Conservation (phyloP, 495 filamentous ascomycete genomes). For the Cercophora scortea region DNA sequence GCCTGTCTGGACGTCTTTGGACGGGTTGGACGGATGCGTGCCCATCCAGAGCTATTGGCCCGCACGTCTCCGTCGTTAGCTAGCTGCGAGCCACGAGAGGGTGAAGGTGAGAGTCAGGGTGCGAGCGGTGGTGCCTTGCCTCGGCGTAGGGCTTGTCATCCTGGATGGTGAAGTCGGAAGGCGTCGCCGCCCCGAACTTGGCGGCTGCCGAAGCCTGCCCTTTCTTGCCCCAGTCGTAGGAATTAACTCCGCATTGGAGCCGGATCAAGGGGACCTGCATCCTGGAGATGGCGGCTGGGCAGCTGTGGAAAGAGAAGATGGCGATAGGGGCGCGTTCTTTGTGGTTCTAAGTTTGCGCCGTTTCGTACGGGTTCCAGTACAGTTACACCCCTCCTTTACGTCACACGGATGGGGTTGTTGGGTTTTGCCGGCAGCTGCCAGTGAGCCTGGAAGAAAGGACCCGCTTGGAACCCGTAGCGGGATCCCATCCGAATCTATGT, state of each 20-base stretch:
- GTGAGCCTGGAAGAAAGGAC: no score
- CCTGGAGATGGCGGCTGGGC: not conserved
- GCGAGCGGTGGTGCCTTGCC: constrained; percentile 39
- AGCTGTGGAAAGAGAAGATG: not conserved
- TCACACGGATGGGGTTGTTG: not conserved
- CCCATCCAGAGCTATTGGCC: constrained; percentile 87
- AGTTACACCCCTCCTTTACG: constrained; percentile 5
- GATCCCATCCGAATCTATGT: no score
- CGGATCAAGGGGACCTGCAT: constrained; percentile 69
- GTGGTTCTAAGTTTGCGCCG: not conserved
- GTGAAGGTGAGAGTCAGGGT: not conserved
- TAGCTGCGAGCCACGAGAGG: not conserved
- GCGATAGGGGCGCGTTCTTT: not conserved
- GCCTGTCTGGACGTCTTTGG: constrained; percentile 76
- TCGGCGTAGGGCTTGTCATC: constrained; percentile 83
- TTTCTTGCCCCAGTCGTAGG: constrained; percentile 98
- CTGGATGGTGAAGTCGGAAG: constrained; percentile 66
- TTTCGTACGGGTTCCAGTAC: no score
- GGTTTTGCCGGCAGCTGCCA: no score
- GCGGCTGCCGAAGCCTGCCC: constrained; percentile 73
- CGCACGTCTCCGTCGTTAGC: constrained; percentile 1
- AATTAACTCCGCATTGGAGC: constrained; percentile 94
- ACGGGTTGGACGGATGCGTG: constrained; percentile 91
- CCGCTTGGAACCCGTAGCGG: no score
- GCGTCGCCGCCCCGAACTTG: constrained; percentile 69